A percentile compares a stretch with the other conserved stretches of the same genome.
Conservation (phyloP, 192 early-diverging fungal species). For the Phlyctochytrium arcticum region DNA sequence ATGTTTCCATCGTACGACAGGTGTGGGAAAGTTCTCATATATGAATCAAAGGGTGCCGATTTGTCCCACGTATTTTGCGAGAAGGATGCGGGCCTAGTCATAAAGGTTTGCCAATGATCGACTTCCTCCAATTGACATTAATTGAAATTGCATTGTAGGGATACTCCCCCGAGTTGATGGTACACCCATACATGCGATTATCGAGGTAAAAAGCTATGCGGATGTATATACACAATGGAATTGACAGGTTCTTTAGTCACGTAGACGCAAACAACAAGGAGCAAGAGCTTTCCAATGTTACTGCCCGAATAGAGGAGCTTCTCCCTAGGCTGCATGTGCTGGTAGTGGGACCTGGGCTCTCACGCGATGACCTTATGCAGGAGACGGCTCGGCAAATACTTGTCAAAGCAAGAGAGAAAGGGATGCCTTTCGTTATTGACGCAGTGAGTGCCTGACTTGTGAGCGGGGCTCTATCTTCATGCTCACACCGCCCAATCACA, state of each 20-base stretch:
- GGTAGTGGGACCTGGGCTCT: constrained; percentile 88
- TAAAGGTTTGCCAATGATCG: constrained; percentile 54
- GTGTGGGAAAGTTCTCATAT: background rate
- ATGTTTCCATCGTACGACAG: background rate
- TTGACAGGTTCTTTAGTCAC: too few relatives aligned
- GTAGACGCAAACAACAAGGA: too few relatives aligned
- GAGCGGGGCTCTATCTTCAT: background rate
- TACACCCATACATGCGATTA: constrained; percentile 85
- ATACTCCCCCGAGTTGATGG: constrained; percentile 87
- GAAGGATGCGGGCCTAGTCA: constrained; percentile 63
- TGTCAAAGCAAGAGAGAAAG: constrained; percentile 51
- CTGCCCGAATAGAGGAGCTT: too few relatives aligned
- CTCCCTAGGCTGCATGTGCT: constrained; percentile 76
- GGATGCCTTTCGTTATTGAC: constrained; percentile 82
- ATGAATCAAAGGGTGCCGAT: constrained; percentile 69
- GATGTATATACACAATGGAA: too few relatives aligned
- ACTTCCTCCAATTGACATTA: background rate
- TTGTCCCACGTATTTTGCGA: constrained; percentile 85
- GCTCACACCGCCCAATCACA: constrained; percentile 18
- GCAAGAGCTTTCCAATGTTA: too few relatives aligned
- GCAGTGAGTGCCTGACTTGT: constrained; percentile 55
- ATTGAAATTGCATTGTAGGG: constrained; percentile 25
- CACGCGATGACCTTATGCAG: constrained; percentile 67
- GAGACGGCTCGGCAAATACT: constrained; percentile 66
- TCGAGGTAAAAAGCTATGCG: too few relatives aligned